phyloP scores from a whole-genome alignment of 441 rosid genomes.

The Biscutella auriculata region DNA sequence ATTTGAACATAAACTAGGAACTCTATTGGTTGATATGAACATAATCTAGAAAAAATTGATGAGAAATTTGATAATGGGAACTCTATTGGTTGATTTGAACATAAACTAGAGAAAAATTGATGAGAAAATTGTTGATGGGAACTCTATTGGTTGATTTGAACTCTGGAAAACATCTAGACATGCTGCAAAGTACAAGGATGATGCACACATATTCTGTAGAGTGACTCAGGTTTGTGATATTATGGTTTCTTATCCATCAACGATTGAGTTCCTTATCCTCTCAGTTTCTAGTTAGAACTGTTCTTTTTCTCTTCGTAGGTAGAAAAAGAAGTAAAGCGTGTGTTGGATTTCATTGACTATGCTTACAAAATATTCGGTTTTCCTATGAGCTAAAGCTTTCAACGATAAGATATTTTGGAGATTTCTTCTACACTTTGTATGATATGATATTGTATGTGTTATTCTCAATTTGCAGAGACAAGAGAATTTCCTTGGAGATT shows the following conservation, averaged over 20 bases:
- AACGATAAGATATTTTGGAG: slow-evolving; percentile 44
- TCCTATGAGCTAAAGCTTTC: slow-evolving; percentile 91
- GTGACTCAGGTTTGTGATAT: slow-evolving; percentile 54
- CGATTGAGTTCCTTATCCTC: slow-evolving; percentile 4
- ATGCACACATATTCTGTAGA: slow-evolving; percentile 95
- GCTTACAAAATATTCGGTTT: slow-evolving; percentile 58
- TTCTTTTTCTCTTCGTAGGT: slow-evolving; percentile 46
- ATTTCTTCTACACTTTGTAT: neutral
- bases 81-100: neutral
- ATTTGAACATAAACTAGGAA: too few species aligned
- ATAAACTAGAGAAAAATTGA: neutral
- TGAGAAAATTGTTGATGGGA: too few species aligned
- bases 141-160: too few species aligned
- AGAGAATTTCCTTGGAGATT: slow-evolving; percentile 73
- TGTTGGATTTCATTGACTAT: slow-evolving; percentile 73
- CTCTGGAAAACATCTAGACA: too few species aligned
- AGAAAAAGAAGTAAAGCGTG: slow-evolving; percentile 75
- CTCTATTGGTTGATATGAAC: too few species aligned
- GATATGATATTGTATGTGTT: too few species aligned
- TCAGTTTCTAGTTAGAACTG: slow-evolving; percentile 8
- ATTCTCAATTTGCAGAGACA: slow-evolving; percentile 60
- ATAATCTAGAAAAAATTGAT: too few species aligned
- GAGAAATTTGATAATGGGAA: neutral
- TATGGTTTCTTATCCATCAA: slow-evolving; percentile 3
- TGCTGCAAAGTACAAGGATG: too few species aligned